phyloP scores from a whole-genome alignment of 176 grass and related monocot species.

The Oryza glaberrima region DNA sequence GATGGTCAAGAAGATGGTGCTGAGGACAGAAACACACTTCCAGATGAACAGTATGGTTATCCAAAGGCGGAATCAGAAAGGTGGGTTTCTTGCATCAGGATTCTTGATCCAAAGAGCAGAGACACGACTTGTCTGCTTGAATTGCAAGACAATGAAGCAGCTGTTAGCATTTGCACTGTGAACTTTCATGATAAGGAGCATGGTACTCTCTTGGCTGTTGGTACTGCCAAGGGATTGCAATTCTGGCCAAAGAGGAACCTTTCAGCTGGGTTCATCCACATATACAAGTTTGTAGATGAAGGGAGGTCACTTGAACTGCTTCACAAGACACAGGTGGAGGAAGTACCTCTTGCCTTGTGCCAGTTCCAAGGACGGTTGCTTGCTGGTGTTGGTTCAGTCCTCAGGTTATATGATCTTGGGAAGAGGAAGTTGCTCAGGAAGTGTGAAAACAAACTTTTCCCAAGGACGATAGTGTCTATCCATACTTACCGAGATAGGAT shows the following conservation, averaged over 20 bases:
- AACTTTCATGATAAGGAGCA: constrained; percentile 99
- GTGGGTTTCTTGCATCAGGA: constrained; percentile 97
- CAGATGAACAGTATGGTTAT: constrained; percentile 97
- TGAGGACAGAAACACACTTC: constrained; percentile 65
- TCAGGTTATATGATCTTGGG: constrained; percentile 92
- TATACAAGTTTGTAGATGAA: constrained; percentile 97
- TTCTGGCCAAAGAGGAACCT: constrained; percentile 89
- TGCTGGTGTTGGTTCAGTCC: constrained; percentile 87
- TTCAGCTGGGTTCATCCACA: constrained; percentile 87
- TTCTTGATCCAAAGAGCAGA: constrained; percentile 91
- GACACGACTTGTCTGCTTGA: constrained; percentile 90
- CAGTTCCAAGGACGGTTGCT: constrained; percentile 91
- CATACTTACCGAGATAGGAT: constrained; percentile 98
- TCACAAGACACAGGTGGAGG: constrained; percentile 98
- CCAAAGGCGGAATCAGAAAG: constrained; percentile 87
- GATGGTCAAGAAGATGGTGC: constrained; percentile 67
- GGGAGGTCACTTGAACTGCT: constrained; percentile 88
- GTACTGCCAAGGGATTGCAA: constrained; percentile 88
- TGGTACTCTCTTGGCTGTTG: constrained; percentile 85
- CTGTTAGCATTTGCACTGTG: constrained; percentile 89
- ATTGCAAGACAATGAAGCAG: constrained; percentile 92
- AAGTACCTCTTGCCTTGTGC: constrained; percentile 83
- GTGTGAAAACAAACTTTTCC: constrained; percentile 98
- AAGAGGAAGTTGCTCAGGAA: constrained; percentile 94
- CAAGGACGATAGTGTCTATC: constrained; percentile 78